Conservation (phyloP, 1,284 basidiomycete species). For the Tilletia horrida region DNA sequence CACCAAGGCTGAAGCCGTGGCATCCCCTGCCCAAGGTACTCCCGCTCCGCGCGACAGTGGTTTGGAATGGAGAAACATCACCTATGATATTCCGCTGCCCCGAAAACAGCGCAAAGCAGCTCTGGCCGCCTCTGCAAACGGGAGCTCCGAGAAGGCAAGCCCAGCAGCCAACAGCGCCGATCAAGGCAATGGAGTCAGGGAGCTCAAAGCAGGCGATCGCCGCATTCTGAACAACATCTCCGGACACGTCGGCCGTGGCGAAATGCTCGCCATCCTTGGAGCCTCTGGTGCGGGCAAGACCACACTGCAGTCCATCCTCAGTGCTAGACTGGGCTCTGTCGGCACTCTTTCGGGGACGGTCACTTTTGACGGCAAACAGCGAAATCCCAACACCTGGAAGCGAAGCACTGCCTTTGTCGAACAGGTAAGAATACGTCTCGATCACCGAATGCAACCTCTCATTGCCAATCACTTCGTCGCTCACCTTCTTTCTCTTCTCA, state of each 20-base stretch:
- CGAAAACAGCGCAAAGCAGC: conserved; percentile 34
- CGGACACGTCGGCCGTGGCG: conserved; percentile 27
- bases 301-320: conserved; percentile 24
- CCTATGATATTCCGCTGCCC: conserved; percentile 39
- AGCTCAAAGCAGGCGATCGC: conserved; percentile 17
- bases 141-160: conserved; percentile 1
- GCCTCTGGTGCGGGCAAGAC: conserved; percentile 51
- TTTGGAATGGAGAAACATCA: conserved; percentile 32
- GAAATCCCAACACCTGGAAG: conserved; percentile 40
- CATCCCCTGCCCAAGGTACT: too few species aligned
- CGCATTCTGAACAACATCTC: conserved; percentile 29
- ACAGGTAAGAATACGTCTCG: neutral
- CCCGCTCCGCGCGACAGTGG: neutral
- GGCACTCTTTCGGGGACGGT: conserved; percentile 35
- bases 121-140: neutral
- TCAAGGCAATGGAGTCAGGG: conserved; percentile 6
- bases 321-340: conserved; percentile 26
- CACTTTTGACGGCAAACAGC: conserved; percentile 30
- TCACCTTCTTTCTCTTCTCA: too few species aligned
- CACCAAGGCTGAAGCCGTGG: too few species aligned
- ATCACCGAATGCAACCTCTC: too few species aligned
- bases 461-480: too few species aligned
- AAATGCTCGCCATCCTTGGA: conserved; percentile 27
- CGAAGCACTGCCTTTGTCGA: conserved; percentile 26
- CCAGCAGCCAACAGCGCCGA: conserved; percentile 21